Conservation (phyloP, 257 asterid species). For the Asclepias syriaca region DNA sequence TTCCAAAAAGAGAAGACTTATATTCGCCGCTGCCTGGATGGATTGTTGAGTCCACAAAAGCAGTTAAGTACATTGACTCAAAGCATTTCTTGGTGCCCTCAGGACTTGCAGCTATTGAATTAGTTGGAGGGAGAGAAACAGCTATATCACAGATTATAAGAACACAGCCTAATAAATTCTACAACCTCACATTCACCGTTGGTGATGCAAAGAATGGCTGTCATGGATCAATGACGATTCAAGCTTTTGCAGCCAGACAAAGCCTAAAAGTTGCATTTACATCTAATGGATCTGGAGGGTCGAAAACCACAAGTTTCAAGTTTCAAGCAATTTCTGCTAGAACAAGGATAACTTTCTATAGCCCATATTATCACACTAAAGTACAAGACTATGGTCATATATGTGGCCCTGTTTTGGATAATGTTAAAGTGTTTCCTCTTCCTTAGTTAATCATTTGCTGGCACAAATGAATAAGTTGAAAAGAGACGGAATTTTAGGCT, state of each 20-base stretch:
- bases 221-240: conserved; percentile 53
- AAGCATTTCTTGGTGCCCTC: conserved; percentile 62
- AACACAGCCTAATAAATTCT: conserved; percentile 39
- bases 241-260: conserved; percentile 51
- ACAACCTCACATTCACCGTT: conserved; percentile 51
- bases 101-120: conserved; percentile 59
- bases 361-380: conserved; percentile 57
- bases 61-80: conserved; percentile 61
- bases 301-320: conserved; percentile 35
- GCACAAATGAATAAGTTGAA: not conserved
- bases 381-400: conserved; percentile 46
- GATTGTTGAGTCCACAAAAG: conserved; percentile 59
- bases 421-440: conserved; percentile 52
- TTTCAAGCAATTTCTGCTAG: conserved; percentile 44
- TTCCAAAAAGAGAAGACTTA: conserved; percentile 47
- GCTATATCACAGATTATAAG: conserved; percentile 54
- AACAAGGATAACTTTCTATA: conserved; percentile 52
- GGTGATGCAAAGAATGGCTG: conserved; percentile 70
- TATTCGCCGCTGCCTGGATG: conserved; percentile 73
- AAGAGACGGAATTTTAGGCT: not conserved
- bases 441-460: conserved; percentile 11
- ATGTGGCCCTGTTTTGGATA: conserved; percentile 75
- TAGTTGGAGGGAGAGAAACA: conserved; percentile 76
- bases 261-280: conserved; percentile 29
- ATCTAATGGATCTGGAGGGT: conserved; percentile 55